A percentile compares a stretch with the other conserved stretches of the same genome.
Evolutionary conservation across 2,329 filamentous ascomycete species (phyloP).

Genomic region (Incumbomyces delicatus): DNA sequence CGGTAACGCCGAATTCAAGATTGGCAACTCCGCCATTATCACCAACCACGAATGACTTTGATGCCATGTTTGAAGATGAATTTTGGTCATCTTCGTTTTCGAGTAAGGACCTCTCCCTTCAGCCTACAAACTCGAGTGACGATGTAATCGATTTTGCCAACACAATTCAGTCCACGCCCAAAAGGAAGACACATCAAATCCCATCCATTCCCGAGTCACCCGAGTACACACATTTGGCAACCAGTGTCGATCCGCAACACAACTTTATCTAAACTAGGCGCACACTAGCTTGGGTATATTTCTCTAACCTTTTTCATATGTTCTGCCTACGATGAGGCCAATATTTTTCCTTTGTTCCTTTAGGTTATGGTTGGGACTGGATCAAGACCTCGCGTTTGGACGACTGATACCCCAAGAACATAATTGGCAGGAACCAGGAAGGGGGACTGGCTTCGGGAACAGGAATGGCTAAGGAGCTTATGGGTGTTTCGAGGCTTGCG

Average conservation of each 20-base stretch:
- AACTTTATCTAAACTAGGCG: neutral
- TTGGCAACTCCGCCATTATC: too few relatives aligned
- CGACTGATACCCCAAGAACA: neutral
- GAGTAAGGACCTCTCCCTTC: neutral
- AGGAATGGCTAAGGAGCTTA: too few relatives aligned
- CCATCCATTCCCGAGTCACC: slow-evolving; percentile 1
- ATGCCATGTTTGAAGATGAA: neutral
- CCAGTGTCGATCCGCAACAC: neutral
- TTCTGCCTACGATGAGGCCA: neutral
- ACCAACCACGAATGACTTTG: neutral
- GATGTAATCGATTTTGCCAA: too few relatives aligned
- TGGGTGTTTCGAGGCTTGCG: too few relatives aligned
- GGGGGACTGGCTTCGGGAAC: neutral
- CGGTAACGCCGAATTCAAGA: too few relatives aligned
- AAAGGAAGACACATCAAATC: neutral
- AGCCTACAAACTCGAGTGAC: neutral
- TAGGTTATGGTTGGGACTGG: neutral
- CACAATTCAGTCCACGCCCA: neutral
- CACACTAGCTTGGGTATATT: too few relatives aligned
- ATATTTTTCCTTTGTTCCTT: too few relatives aligned
- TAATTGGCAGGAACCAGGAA: neutral
- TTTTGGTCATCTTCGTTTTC: slow-evolving; percentile 1
- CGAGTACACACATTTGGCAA: neutral
- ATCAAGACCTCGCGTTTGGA: neutral
- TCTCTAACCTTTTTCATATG: neutral